A percentile compares a stretch with the other conserved stretches of the same genome.
Conservation (phyloP, 2,329 filamentous ascomycete species). For the Seiridium unicorne region DNA sequence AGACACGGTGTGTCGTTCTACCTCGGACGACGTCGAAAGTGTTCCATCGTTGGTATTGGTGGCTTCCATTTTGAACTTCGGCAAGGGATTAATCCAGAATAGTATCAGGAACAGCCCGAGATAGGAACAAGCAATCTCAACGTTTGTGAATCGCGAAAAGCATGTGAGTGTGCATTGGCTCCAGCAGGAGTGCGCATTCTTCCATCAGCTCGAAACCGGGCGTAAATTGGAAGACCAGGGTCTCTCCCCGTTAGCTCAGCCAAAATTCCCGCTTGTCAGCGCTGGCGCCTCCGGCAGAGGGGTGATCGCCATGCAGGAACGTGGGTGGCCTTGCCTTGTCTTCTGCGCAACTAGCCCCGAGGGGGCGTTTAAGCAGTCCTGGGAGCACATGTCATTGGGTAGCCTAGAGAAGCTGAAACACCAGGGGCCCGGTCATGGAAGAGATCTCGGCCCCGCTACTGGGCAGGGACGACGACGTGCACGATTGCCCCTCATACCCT, state of each 20-base stretch:
- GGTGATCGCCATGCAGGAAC: slow-evolving; percentile 5
- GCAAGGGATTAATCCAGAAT: not conserved
- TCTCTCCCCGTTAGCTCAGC: not conserved
- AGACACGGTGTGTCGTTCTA: not conserved
- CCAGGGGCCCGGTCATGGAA: not conserved
- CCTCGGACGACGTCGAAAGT: not conserved
- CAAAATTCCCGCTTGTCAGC: not conserved
- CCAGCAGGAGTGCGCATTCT: not conserved
- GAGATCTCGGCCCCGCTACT: not conserved
- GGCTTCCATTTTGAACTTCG: not conserved
- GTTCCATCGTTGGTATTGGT: not conserved
- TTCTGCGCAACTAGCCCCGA: not conserved
- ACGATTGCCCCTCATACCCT: not conserved
- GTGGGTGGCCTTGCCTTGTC: not conserved
- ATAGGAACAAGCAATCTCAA: not conserved
- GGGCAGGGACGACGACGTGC: not conserved
- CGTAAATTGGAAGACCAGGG: slow-evolving; percentile 1
- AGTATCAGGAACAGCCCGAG: not conserved
- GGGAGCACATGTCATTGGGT: not conserved
- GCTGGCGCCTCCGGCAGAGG: not conserved
- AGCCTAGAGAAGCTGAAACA: not conserved
- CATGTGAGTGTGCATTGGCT: not conserved
- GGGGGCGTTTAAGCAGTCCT: not conserved
- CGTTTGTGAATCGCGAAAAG: not conserved
- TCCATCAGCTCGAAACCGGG: slow-evolving; percentile 1